These are phyloP conservation scores for Danielia reshetovae DNA, from an alignment of 805 yeast species.

Conservation along the genomic window DNA sequence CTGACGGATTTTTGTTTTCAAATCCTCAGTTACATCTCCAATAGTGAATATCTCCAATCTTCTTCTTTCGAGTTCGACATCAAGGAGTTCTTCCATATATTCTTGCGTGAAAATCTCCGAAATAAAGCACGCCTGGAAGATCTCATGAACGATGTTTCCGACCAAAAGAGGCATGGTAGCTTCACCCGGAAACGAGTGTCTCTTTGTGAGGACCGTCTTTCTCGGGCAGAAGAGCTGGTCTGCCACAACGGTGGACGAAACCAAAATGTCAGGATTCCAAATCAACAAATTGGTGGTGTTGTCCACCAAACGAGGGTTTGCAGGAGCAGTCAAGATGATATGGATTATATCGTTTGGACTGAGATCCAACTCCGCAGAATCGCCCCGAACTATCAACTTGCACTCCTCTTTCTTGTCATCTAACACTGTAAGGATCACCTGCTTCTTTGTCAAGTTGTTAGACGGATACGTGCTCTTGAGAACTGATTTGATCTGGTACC, in stretches of 20 bases:
- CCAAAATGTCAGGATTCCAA: conserved; percentile 77
- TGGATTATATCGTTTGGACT: conserved; percentile 57
- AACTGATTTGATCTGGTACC: conserved; percentile 43
- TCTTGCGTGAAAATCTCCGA: conserved; percentile 31
- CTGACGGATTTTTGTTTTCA: conserved; percentile 39
- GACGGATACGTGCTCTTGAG: conserved; percentile 27
- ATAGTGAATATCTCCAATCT: conserved; percentile 53
- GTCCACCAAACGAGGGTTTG: conserved; percentile 46
- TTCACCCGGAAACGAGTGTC: conserved; percentile 62
- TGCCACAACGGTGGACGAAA: conserved; percentile 80
- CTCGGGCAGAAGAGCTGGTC: conserved; percentile 73
- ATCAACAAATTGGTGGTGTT: conserved; percentile 59
- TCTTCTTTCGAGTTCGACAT: conserved; percentile 39
- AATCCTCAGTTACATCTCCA: conserved; percentile 43
- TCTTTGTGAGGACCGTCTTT: conserved; percentile 56
- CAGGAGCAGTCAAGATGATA: conserved; percentile 45
- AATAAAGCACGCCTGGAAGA: conserved; percentile 59
- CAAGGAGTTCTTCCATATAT: conserved; percentile 36
- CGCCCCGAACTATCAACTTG: conserved; percentile 56
- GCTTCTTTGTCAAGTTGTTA: conserved; percentile 32
- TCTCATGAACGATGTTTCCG: conserved; percentile 80
- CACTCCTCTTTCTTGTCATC: conserved; percentile 28
- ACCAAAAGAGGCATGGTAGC: conserved; percentile 59
- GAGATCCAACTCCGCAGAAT: conserved; percentile 51
- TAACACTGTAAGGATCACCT: conserved; percentile 51